Evolutionary conservation across 371 early-diverging fungal genomes (phyloP).

Genomic region (Lichtheimia ornata): DNA sequence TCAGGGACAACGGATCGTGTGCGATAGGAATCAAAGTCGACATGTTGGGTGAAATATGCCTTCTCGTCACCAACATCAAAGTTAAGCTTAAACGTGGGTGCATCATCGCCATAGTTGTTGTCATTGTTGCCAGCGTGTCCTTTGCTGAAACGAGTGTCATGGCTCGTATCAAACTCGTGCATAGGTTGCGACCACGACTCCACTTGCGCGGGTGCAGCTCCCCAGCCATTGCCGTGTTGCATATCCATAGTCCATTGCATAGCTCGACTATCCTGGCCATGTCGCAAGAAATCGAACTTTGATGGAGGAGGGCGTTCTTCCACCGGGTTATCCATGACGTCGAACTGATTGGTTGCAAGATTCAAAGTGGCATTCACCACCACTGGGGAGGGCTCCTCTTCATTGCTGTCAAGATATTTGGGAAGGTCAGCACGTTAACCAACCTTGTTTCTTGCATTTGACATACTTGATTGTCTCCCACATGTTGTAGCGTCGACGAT

Average conservation of each 20-base stretch:
- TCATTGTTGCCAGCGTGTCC: background rate
- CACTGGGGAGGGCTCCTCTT: too few species aligned
- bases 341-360: conserved; percentile 18
- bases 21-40: conserved; percentile 29
- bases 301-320: conserved; percentile 1
- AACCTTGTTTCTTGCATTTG: too few species aligned
- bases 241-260: conserved; percentile 15
- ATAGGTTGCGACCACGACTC: conserved; percentile 11
- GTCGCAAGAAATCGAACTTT: conserved; percentile 14
- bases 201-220: background rate
- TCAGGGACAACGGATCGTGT: conserved; percentile 28
- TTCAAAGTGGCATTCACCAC: conserved; percentile 17
- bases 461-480: too few species aligned
- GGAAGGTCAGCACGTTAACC: too few species aligned
- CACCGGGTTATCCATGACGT: background rate
- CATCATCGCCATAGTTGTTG: background rate
- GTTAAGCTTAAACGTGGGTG: conserved; percentile 22
- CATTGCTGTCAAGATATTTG: too few species aligned
- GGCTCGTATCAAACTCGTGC: background rate
- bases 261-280: background rate
- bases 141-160: conserved; percentile 12
- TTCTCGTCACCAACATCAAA: conserved; percentile 25
- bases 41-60: conserved; percentile 25
- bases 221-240: conserved; percentile 16
- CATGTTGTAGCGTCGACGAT: too few species aligned